A percentile compares a stretch with the other conserved stretches of the same genome.
Evolutionary conservation across 2,329 filamentous ascomycete species (phyloP).

Genomic region (Didymella pinodella): DNA sequence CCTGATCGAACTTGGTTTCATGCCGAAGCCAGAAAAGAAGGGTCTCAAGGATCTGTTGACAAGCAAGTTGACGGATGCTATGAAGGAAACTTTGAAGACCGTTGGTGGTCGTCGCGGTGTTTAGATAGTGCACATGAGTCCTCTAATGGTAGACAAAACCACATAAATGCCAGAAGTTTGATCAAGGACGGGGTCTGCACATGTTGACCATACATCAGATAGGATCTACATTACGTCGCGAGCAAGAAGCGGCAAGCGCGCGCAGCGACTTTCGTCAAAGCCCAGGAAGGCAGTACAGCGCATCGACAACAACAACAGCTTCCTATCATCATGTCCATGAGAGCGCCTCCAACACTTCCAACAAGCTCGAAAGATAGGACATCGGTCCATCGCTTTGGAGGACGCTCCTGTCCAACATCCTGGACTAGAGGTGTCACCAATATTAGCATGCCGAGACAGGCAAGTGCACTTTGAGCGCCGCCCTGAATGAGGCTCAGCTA

Average conservation of each 20-base stretch:
- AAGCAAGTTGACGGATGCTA: constrained; percentile 40
- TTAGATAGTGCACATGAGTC: constrained; percentile 15
- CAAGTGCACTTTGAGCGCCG: neutral
- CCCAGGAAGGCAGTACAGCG: neutral
- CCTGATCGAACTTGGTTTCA: constrained; percentile 69
- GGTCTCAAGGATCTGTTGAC: constrained; percentile 39
- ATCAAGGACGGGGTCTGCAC: neutral
- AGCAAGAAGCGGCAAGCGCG: too few species aligned
- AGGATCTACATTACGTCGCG: too few species aligned
- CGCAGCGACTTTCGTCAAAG: neutral
- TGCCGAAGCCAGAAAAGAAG: constrained; percentile 53
- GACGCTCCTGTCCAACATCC: neutral
- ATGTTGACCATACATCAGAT: neutral
- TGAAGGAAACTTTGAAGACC: constrained; percentile 46
- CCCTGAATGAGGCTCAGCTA: neutral
- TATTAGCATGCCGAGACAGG: neutral
- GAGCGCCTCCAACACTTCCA: neutral
- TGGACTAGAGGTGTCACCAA: neutral
- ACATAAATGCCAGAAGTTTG: neutral
- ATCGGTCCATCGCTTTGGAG: neutral
- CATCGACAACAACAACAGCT: neutral
- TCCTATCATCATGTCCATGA: neutral
- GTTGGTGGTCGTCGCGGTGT: constrained; percentile 45
- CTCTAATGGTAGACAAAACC: neutral
- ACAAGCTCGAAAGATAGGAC: neutral